phyloP scores from a whole-genome alignment of 345 rosid genomes.

The Hypericum perforatum region DNA sequence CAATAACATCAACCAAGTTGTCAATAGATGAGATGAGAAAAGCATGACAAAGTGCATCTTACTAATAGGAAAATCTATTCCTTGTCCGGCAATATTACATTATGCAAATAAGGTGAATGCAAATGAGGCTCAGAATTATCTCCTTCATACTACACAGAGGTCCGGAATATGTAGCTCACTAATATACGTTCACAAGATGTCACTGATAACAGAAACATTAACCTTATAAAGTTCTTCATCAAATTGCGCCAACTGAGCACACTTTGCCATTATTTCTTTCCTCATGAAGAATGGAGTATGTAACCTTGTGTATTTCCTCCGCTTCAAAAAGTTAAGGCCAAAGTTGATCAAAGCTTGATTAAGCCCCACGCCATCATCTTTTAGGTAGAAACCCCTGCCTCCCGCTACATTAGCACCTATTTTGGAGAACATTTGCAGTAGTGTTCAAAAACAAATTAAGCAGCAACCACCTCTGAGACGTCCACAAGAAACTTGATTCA shows the following conservation, averaged over 20 bases:
- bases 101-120: no score
- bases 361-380: slow-evolving; percentile 77
- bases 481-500: not conserved
- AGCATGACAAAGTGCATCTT: no score
- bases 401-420: slow-evolving; percentile 87
- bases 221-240: slow-evolving; percentile 98
- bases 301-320: slow-evolving; percentile 53
- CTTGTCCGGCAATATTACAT: no score
- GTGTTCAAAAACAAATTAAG: not conserved
- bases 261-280: slow-evolving; percentile 86
- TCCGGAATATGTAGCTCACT: no score
- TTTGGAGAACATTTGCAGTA: slow-evolving; percentile 6
- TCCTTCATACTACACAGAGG: no score
- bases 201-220: not conserved
- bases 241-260: slow-evolving; percentile 85
- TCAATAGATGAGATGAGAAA: no score
- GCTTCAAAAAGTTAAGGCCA: slow-evolving; percentile 63
- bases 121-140: no score
- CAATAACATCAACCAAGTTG: no score
- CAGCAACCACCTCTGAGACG: not conserved
- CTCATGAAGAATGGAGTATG: slow-evolving; percentile 93
- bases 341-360: slow-evolving; percentile 87
- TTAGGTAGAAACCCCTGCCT: slow-evolving; percentile 76
- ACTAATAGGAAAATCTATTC: no score
- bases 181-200: not conserved